Evolutionary conservation across 495 filamentous ascomycete species (phyloP), one percentile per base, ranked within the genome.

Genomic region (Pyrenula aspistea): DNA sequence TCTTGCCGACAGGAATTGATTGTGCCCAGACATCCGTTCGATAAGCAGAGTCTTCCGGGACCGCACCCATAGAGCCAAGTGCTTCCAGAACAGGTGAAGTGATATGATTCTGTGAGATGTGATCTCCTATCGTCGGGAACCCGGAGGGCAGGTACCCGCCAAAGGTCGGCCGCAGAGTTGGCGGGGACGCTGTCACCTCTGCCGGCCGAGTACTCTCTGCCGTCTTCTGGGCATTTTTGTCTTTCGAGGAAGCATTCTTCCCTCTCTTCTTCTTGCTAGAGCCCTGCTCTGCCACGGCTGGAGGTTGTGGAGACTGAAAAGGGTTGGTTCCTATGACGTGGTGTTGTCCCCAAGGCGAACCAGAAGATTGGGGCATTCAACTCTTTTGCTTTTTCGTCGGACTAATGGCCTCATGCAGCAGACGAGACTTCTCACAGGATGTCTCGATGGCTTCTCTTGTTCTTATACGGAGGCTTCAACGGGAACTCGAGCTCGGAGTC

Each of bases 11-110:
- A 0, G 76, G 72, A 22, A 78, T 70, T 1, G 75, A 68, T 53
- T 74, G 68, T 25, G 73, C 71, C 77, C 77, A 80, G 15, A 68
- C 75, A 60, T 72, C 71, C 4, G 74, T 76, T 36, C 71, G 67
- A 22, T 63, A 63, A 22, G 62, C 61, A 12, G 71, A 61, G 57
- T 77, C 70, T 12, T 69, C 70, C 12, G 59, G 58, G 22, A 66
- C 62, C 25, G 64, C 64, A 48, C 58, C 62, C 22, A 73, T 57
- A 36, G 71, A 68, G 22, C 62, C 67, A 4, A 78, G 63, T 10
- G 71, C 71, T 60, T 73, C 72, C 22, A 77, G 67, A 19, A 70
- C 67, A 11, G 76, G 75, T 10, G 73, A 74, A 20, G 67, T 67
- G 42, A 75, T 69, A 25, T 63, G 55, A 55, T 67, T 67, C 49